phyloP scores from a whole-genome alignment of 2,329 filamentous ascomycete genomes.

The Coccinonectria pachysandricola region DNA sequence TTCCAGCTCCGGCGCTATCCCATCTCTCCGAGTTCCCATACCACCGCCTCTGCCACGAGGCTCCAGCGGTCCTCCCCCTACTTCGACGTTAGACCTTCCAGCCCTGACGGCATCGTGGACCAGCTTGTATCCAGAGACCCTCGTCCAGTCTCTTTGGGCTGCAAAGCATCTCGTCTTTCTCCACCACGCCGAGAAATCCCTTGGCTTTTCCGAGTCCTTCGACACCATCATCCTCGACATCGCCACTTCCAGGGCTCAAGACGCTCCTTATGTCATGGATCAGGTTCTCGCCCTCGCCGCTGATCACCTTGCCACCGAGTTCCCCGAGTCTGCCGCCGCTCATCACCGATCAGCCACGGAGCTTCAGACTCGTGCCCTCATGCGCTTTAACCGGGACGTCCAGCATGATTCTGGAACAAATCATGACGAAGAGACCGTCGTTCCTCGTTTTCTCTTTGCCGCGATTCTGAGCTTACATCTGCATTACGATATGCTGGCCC shows the following conservation, averaged over 20 bases:
- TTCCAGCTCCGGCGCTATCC: slow-evolving; percentile 7
- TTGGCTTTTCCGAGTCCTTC: slow-evolving; percentile 14
- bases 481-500: slow-evolving; percentile 35
- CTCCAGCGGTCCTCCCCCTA: slow-evolving; percentile 14
- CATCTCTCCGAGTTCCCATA: slow-evolving; percentile 5
- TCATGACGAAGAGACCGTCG: slow-evolving; percentile 16
- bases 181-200: slow-evolving; percentile 23
- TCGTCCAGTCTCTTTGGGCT: slow-evolving; percentile 20
- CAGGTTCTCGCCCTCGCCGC: slow-evolving; percentile 36
- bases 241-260: slow-evolving; percentile 21
- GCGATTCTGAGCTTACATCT: slow-evolving; percentile 34
- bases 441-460: slow-evolving; percentile 36
- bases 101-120: too few species aligned
- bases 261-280: slow-evolving; percentile 35
- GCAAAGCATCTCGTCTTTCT: slow-evolving; percentile 30
- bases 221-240: slow-evolving; percentile 20
- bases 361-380: slow-evolving; percentile 33
- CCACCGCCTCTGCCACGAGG: too few species aligned
- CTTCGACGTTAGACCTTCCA: too few species aligned
- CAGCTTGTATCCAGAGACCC: too few species aligned
- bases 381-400: slow-evolving; percentile 25
- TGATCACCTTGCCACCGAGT: slow-evolving; percentile 24
- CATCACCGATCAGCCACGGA: slow-evolving; percentile 29
- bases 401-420: slow-evolving; percentile 19
- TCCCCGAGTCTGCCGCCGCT: slow-evolving; percentile 8